A percentile compares a stretch with the other conserved stretches of the same genome.
These are phyloP conservation scores for Mallotus japonicus DNA, from an alignment of 441 rosid species.

Conservation along the genomic window DNA sequence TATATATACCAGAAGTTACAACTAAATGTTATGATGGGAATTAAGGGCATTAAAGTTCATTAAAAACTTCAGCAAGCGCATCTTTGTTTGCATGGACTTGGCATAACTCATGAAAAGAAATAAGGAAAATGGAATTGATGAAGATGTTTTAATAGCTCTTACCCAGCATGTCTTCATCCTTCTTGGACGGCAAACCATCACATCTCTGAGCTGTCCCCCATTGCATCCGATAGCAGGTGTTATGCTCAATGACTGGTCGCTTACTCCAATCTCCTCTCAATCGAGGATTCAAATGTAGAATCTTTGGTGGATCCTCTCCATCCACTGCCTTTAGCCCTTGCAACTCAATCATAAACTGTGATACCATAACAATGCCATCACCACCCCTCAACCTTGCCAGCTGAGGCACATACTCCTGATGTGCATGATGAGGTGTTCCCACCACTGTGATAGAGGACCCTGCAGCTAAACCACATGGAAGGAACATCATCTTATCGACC, in stretches of 20 bases:
- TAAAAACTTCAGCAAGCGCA: background rate
- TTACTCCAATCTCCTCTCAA: constrained; percentile 91
- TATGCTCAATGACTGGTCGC: constrained; percentile 86
- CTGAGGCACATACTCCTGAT: constrained; percentile 77
- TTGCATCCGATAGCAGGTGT: constrained; percentile 98
- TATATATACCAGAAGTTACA: constrained; percentile 18
- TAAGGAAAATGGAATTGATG: background rate
- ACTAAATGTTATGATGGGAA: background rate
- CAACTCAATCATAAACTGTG: constrained; percentile 91
- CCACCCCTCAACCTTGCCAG: constrained; percentile 46
- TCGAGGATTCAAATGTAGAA: constrained; percentile 91
- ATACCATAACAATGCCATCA: constrained; percentile 67
- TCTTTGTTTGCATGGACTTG: background rate
- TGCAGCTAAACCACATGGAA: constrained; percentile 93
- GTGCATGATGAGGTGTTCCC: constrained; percentile 79
- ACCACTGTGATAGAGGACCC: constrained; percentile 89
- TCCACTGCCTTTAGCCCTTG: constrained; percentile 89
- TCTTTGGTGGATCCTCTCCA: constrained; percentile 95
- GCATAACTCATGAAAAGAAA: constrained; percentile 14
- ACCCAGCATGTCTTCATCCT: constrained; percentile 79
- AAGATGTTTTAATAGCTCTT: constrained; percentile 26
- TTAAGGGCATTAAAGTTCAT: background rate
- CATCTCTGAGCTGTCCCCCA: constrained; percentile 97
- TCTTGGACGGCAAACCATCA: constrained; percentile 79
- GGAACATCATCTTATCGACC: constrained; percentile 66